These are phyloP conservation scores for Naganishia randhawae DNA, from an alignment of 768 basidiomycete species.

Conservation along the genomic window DNA sequence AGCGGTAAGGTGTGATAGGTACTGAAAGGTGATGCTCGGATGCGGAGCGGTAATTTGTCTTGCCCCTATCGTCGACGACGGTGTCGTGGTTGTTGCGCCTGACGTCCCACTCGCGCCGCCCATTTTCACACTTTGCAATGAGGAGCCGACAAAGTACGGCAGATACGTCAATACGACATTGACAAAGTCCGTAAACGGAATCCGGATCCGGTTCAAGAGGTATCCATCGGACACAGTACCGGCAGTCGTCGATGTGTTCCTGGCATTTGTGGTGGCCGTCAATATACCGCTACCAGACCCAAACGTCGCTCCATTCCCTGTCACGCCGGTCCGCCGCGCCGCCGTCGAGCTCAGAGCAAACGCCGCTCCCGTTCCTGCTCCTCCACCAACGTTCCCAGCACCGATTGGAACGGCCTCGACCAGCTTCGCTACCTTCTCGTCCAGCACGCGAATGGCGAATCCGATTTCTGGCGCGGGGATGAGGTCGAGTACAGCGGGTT, in stretches of 20 bases:
- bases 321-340: background rate
- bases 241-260: background rate
- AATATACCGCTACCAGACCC: background rate
- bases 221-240: conserved; percentile 12
- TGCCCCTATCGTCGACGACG: background rate
- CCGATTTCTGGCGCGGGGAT: conserved; percentile 2
- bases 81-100: background rate
- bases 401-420: conserved; percentile 4
- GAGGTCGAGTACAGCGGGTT: background rate
- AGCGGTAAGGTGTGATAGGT: conserved; percentile 5
- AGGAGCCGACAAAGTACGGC: conserved; percentile 7
- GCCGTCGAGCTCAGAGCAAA: too few species aligned
- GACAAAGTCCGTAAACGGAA: conserved; percentile 6
- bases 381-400: background rate
- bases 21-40: conserved; percentile 15
- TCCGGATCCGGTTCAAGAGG: conserved; percentile 6
- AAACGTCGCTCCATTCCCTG: background rate
- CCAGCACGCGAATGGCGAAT: conserved; percentile 2
- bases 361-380: background rate
- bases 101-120: background rate
- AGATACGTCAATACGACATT: conserved; percentile 5
- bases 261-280: background rate
- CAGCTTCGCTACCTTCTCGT: background rate
- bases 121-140: background rate
- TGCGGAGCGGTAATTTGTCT: background rate